Percentiles rank a stretch among this genome's conserved stretches.
Conservation (phyloP, 116 monocot genomes). For the Trichopus zeylanicus region DNA sequence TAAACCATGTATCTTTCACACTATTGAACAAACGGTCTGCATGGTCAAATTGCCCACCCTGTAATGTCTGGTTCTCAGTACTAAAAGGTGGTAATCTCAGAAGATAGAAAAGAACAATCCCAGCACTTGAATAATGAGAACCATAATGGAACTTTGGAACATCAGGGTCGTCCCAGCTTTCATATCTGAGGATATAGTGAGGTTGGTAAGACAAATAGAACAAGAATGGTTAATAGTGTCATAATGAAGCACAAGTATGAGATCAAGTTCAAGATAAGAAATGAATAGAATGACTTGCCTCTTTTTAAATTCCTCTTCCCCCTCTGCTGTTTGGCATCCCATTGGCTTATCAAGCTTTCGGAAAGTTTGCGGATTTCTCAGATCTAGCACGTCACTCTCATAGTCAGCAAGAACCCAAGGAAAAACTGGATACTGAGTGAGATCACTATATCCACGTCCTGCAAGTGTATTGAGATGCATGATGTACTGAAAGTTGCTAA, state of each 20-base stretch:
- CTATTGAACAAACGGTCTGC: slow-evolving; percentile 96
- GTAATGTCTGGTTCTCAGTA: slow-evolving; percentile 86
- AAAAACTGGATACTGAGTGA: slow-evolving; percentile 98
- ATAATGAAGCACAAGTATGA: slow-evolving; percentile 61
- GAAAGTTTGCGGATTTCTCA: slow-evolving; percentile 64
- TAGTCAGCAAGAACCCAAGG: slow-evolving; percentile 99
- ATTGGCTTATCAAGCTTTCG: slow-evolving; percentile 96
- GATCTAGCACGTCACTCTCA: slow-evolving; percentile 79
- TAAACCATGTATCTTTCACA: slow-evolving; percentile 86
- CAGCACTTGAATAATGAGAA: slow-evolving; percentile 99
- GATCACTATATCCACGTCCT: slow-evolving; percentile 98
- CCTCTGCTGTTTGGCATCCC: slow-evolving; percentile 97
- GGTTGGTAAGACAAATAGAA: slow-evolving; percentile 22
- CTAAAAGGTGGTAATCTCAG: slow-evolving; percentile 90
- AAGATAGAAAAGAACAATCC: slow-evolving; percentile 98
- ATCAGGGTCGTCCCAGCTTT: slow-evolving; percentile 99
- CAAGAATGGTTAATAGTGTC: not conserved
- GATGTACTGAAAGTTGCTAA: slow-evolving; percentile 96
- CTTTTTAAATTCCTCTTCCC: slow-evolving; percentile 93
- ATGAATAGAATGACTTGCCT: slow-evolving; percentile 38
- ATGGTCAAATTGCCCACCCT: slow-evolving; percentile 98
- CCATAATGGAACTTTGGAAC: slow-evolving; percentile 99
- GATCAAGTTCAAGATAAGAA: too few species aligned
- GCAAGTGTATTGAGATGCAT: slow-evolving; percentile 99
- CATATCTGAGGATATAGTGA: slow-evolving; percentile 49